Conservation (phyloP, 179 eudicot genomes). For the Silene coronaria region DNA sequence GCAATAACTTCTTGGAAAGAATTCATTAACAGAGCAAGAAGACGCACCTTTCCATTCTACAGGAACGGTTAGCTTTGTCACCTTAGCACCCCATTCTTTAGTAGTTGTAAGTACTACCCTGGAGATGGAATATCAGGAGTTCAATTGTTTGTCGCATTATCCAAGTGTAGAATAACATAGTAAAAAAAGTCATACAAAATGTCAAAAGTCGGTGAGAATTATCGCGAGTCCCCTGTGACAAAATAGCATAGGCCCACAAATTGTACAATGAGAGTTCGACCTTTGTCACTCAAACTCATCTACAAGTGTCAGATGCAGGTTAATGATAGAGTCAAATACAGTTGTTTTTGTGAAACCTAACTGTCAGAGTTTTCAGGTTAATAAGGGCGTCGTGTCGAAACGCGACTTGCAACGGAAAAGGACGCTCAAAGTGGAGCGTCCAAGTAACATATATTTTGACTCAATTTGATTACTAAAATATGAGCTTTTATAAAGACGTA, state of each 20-base stretch:
- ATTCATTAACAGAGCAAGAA: neutral
- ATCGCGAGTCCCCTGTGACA: neutral
- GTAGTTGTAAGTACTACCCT: slow-evolving; percentile 82
- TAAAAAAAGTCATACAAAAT: neutral
- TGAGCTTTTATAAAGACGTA: no score
- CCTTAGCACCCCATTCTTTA: slow-evolving; percentile 77
- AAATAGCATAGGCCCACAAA: neutral
- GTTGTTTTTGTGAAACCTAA: no score
- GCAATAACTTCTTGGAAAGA: neutral
- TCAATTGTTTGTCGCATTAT: neutral
- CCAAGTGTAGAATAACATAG: neutral
- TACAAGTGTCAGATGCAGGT: no score
- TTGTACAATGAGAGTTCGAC: no score
- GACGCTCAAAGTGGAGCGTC: no score
- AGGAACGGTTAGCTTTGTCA: slow-evolving; percentile 81
- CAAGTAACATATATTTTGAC: no score
- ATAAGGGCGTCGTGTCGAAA: no score
- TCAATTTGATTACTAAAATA: no score
- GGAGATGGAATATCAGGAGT: slow-evolving; percentile 24
- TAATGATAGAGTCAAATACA: no score
- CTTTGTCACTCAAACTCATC: neutral
- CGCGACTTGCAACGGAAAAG: no score
- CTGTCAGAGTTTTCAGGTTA: no score
- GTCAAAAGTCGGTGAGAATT: neutral
- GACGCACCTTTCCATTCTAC: slow-evolving; percentile 91